Percentiles rank a stretch among this genome's conserved stretches.
Conservation (phyloP, 371 early-diverging fungal species). For the Mortierella sp. region DNA sequence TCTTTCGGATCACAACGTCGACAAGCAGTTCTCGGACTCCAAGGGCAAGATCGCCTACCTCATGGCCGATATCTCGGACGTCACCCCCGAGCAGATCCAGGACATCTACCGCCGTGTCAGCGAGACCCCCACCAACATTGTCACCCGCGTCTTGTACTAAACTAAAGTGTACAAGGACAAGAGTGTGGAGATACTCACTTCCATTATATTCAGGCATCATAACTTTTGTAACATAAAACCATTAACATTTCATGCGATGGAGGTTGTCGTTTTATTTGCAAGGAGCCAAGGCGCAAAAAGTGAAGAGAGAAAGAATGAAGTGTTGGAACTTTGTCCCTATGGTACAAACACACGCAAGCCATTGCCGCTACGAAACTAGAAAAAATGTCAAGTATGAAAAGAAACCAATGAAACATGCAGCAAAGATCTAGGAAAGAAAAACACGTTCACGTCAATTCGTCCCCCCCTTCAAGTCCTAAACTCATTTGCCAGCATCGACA, state of each 20-base stretch:
- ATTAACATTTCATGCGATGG: background rate
- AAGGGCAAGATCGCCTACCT: slow-evolving; percentile 94
- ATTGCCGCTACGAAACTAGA: too few species aligned
- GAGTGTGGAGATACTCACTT: background rate
- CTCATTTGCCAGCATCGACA: background rate
- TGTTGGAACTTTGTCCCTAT: background rate
- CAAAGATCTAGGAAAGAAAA: background rate
- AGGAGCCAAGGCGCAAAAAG: background rate
- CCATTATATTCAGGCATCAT: background rate
- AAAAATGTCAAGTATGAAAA: background rate
- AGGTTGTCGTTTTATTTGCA: background rate
- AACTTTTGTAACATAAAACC: slow-evolving; percentile 4
- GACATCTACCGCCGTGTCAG: slow-evolving; percentile 80
- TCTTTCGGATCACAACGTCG: slow-evolving; percentile 94
- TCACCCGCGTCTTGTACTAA: slow-evolving; percentile 85
- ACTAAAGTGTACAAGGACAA: background rate
- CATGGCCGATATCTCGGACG: slow-evolving; percentile 92
- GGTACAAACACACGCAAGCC: background rate
- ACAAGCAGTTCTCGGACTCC: slow-evolving; percentile 96
- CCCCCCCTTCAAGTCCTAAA: background rate
- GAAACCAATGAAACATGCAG: background rate
- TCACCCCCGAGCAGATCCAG: slow-evolving; percentile 77
- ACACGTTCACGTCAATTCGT: background rate
- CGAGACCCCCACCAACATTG: slow-evolving; percentile 82
- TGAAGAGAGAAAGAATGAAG: background rate